A percentile compares a stretch with the other conserved stretches of the same genome.
Conservation (phyloP, 495 filamentous ascomycete species). For the Penicillium robsamsonii region DNA sequence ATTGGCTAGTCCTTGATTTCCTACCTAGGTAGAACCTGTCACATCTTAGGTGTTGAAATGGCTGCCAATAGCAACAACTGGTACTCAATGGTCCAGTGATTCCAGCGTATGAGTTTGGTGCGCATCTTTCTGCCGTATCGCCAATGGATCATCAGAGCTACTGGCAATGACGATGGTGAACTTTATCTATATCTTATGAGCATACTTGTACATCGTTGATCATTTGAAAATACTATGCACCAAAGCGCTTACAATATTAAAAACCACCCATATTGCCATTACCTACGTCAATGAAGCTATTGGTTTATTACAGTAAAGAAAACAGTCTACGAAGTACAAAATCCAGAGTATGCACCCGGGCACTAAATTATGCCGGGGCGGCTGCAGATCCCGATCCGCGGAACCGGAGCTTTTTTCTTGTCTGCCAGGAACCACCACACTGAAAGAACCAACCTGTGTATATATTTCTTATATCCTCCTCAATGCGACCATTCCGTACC, state of each 20-base stretch:
- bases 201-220: not conserved
- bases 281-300: not conserved
- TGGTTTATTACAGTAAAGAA: not conserved
- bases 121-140: not conserved
- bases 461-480: not conserved
- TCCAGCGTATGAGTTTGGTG: constrained; percentile 7
- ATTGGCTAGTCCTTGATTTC: constrained; percentile 3
- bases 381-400: constrained; percentile 22
- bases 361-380: constrained; percentile 7
- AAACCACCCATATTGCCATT: not conserved
- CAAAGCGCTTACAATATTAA: not conserved
- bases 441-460: not conserved
- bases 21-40: constrained; percentile 15
- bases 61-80: constrained; percentile 20
- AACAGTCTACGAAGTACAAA: no score
- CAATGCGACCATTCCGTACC: constrained; percentile 19
- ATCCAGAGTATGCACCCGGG: not conserved
- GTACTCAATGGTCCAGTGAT: constrained; percentile 5
- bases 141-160: not conserved
- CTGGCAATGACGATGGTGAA: not conserved
- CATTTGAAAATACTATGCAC: not conserved
- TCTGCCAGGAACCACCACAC: not conserved
- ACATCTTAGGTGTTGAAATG: constrained; percentile 17
- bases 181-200: not conserved
- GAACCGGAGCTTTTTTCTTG: constrained; percentile 9